phyloP scores from a whole-genome alignment of 805 yeast genomes.

The Isabelozyma rhagii region DNA sequence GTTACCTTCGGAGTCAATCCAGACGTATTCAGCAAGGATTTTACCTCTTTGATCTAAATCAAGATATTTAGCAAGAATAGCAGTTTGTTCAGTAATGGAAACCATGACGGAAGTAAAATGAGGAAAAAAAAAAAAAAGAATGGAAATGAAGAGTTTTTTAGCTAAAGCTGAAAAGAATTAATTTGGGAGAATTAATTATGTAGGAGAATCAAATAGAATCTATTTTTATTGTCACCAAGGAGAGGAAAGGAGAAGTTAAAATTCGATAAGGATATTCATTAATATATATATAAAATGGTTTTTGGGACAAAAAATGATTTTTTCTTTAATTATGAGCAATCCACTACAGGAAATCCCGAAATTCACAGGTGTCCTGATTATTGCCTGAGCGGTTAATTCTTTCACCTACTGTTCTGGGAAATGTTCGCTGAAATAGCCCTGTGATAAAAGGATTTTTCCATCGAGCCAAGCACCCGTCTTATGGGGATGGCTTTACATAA shows the following conservation, averaged over 20 bases:
- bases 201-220: not conserved
- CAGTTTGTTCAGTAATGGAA: conserved; percentile 61
- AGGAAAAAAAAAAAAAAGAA: not conserved
- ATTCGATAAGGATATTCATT: not conserved
- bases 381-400: not conserved
- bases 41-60: conserved; percentile 82
- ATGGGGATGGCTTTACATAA: not conserved
- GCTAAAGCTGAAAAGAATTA: too few relatives aligned
- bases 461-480: not conserved
- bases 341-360: not conserved
- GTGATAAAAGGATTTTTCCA: not conserved
- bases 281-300: not conserved
- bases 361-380: not conserved
- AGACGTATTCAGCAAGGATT: conserved; percentile 92
- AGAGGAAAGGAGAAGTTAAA: not conserved
- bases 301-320: not conserved
- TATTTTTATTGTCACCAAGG: not conserved
- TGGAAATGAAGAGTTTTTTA: too few relatives aligned
- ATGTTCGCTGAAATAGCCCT: not conserved
- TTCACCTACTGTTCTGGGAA: not conserved
- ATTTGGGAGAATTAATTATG: too few relatives aligned
- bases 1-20: conserved; percentile 93
- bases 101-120: conserved; percentile 22
- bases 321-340: not conserved
- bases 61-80: conserved; percentile 77